Evolutionary conservation across 768 basidiomycete genomes (phyloP), one percentile per base, ranked within the genome.

Genomic region (Panaeolus papilionaceus): DNA sequence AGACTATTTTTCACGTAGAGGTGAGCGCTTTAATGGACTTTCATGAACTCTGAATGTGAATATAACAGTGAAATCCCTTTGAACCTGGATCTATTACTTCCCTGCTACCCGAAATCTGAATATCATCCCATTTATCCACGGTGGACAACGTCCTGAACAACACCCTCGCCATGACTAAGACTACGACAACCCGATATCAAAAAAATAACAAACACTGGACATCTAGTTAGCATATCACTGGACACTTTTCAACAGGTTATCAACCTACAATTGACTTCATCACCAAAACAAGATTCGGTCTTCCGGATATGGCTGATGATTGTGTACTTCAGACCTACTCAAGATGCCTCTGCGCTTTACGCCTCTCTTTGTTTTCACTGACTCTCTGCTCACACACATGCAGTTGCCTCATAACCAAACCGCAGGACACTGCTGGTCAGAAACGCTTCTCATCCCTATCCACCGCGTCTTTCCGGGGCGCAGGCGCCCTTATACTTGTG

Each of bases 251-350:
- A 3, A 86, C 85, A 2, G 87, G 88, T 10, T 95, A 95, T 76
- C 83, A 92, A 61, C 91, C 94, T 0, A 96, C 94, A 2, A 95
- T 96, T 47, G 94, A 96, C 78, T 96, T 95, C 66, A 92, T 94
- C 62, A 85, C 89, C 0, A 94, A 94, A 76, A 87, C 86, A 0
- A 72, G 28, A 33, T 33, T 33, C 94, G 8, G 86, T 86, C 9
- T 79, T 95, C 66, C 91, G 93, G 76, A 92, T 85, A 47, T 85
- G 83, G 84, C 83, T 84, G 42, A 12, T 71, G 78, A 63, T 61
- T 33, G 23, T 49, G 68, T 14, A 64, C 64, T 44, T 12, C 49
- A 33, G 28, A 33, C 26, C 47, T 70, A 62, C 70, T 70, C 49
- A 38, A 14, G 37, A 11, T 61, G 38, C n/a, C 33, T 33, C 18